These are phyloP conservation scores for Phytophthora tentaculata DNA, from an alignment of 352 stramenopile genomes.

Conservation along the genomic window DNA sequence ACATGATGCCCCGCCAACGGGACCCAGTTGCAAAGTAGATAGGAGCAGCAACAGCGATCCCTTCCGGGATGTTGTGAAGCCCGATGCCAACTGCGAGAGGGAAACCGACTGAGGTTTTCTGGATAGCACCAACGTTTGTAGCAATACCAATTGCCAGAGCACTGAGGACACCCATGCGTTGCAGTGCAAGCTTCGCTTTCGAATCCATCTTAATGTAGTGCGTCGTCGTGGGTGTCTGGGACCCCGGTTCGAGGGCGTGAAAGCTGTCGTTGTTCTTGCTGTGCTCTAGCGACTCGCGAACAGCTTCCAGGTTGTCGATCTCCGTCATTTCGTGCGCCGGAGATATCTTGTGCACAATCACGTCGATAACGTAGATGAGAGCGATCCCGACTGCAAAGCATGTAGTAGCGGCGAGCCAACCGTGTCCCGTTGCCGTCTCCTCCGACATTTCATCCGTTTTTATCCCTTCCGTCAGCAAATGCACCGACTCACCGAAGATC, in stretches of 20 bases:
- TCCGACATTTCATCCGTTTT: conserved; percentile 40
- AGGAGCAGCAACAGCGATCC: conserved; percentile 93
- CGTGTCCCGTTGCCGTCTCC: conserved; percentile 47
- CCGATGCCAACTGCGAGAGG: conserved; percentile 95
- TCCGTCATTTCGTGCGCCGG: conserved; percentile 36
- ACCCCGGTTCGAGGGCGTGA: not conserved
- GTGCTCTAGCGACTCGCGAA: conserved; percentile 38
- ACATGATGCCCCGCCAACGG: conserved; percentile 93
- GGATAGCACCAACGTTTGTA: conserved; percentile 92
- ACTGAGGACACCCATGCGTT: conserved; percentile 91
- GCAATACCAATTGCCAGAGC: conserved; percentile 93
- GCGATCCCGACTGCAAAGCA: conserved; percentile 89
- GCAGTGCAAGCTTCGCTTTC: conserved; percentile 47
- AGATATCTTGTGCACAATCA: conserved; percentile 47
- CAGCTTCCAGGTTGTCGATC: conserved; percentile 40
- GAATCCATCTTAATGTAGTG: conserved; percentile 42
- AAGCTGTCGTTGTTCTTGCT: conserved; percentile 26
- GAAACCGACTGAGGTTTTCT: conserved; percentile 90
- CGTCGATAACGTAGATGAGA: conserved; percentile 57
- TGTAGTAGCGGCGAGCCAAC: conserved; percentile 79
- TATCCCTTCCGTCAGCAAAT: conserved; percentile 41
- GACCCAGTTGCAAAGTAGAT: conserved; percentile 97
- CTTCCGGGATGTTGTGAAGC: conserved; percentile 98
- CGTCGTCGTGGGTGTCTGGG: conserved; percentile 15
- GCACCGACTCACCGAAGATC: conserved; percentile 52